Percentiles rank a stretch among this genome's conserved stretches.
Conservation (phyloP, 2,329 filamentous ascomycete species). For the Ophiostoma tasmaniense region DNA sequence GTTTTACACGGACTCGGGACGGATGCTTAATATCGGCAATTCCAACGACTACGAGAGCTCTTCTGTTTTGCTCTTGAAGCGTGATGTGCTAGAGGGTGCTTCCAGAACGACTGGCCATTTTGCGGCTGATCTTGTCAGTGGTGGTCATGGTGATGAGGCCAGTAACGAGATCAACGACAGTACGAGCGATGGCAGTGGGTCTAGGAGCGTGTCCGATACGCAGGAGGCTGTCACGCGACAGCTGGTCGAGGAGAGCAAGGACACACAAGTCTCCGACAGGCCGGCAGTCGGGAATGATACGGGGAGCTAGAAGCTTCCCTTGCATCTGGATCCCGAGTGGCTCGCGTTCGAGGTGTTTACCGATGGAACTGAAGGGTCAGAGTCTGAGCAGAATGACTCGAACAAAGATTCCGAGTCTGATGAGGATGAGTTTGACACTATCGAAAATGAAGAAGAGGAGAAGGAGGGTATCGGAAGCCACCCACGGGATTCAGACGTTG, state of each 20-base stretch:
- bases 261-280: not conserved
- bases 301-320: slow-evolving; percentile 52
- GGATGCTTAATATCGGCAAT: slow-evolving; percentile 69
- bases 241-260: slow-evolving; percentile 31
- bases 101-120: no score
- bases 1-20: slow-evolving; percentile 86
- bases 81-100: slow-evolving; percentile 51
- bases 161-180: slow-evolving; percentile 15
- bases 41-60: slow-evolving; percentile 57
- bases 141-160: slow-evolving; percentile 13
- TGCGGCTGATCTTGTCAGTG: slow-evolving; percentile 10
- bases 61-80: slow-evolving; percentile 65
- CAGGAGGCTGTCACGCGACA: slow-evolving; percentile 42
- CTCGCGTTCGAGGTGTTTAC: slow-evolving; percentile 79
- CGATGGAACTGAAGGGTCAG: slow-evolving; percentile 40
- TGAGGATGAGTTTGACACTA: not conserved
- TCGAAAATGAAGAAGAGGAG: slow-evolving; percentile 23
- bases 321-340: slow-evolving; percentile 80
- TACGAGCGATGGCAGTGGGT: not conserved
- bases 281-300: not conserved
- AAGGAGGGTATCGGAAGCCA: slow-evolving; percentile 6
- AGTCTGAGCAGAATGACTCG: not conserved
- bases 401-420: slow-evolving; percentile 37
- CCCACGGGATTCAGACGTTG: slow-evolving; percentile 17
- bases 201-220: slow-evolving; percentile 20